Percentiles rank a stretch among this genome's conserved stretches.
phyloP scores from a whole-genome alignment of 2,329 filamentous ascomycete species.

The Fusarium concolor region DNA sequence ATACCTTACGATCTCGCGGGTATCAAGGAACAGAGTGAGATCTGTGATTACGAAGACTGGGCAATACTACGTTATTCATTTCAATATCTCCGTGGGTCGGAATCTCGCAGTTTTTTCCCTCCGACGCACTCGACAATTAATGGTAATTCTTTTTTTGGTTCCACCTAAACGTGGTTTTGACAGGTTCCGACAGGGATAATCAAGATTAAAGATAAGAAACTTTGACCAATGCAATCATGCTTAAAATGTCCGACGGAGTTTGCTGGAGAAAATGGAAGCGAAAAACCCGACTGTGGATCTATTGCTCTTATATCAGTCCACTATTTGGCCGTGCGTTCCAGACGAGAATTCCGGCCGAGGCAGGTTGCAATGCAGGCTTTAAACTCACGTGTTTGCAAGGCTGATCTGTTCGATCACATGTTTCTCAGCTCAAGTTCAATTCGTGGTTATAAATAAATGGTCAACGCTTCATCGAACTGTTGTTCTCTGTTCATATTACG shows the following conservation, averaged over 20 bases:
- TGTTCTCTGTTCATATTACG: not conserved
- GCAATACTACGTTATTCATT: not conserved
- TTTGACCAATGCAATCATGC: not conserved
- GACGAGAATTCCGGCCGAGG: slow-evolving; percentile 2
- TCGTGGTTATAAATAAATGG: slow-evolving; percentile 8
- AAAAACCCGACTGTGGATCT: slow-evolving; percentile 21
- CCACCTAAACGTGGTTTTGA: slow-evolving; percentile 5
- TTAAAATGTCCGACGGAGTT: slow-evolving; percentile 33
- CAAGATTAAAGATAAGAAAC: not conserved
- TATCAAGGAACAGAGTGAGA: slow-evolving; percentile 23
- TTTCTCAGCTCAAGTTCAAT: not conserved
- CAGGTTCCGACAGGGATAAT: not conserved
- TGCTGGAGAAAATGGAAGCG: not conserved
- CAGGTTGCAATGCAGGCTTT: not conserved
- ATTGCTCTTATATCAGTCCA: slow-evolving; percentile 11
- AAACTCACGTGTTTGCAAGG: slow-evolving; percentile 7
- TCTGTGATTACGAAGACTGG: not conserved
- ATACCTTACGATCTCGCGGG: slow-evolving; percentile 32
- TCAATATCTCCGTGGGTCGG: not conserved
- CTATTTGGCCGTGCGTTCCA: slow-evolving; percentile 3
- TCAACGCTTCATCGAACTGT: not conserved
- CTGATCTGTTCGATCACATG: slow-evolving; percentile 15
- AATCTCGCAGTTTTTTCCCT: not conserved
- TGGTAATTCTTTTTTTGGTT: not conserved
- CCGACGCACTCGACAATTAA: not conserved